Percentiles rank a stretch among this genome's conserved stretches.
These are phyloP conservation scores for Lachancea thermotolerans DNA, from an alignment of 805 yeast species.

Conservation along the genomic window DNA sequence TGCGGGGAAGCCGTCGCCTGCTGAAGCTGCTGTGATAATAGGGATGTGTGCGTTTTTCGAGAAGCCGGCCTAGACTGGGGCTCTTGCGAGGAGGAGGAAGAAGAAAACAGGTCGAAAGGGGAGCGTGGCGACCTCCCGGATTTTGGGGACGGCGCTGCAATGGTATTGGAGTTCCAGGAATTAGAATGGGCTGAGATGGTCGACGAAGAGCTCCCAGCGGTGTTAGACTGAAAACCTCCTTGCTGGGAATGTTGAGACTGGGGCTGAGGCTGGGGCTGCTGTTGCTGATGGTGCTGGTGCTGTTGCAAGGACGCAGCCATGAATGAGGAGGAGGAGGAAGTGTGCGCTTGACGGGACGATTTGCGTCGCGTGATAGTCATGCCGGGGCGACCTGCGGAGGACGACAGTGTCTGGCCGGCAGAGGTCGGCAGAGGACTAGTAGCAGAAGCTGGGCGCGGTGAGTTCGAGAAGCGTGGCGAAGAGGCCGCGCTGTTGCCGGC, in stretches of 20 bases:
- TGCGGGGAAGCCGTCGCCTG: constrained; percentile 14
- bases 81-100: constrained; percentile 13
- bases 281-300: constrained; percentile 19
- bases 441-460: constrained; percentile 9
- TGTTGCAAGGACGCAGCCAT: constrained; percentile 26
- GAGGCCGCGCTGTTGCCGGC: constrained; percentile 27
- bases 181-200: constrained; percentile 14
- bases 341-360: constrained; percentile 19
- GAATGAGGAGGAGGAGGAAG: constrained; percentile 23
- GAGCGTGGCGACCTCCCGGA: constrained; percentile 16
- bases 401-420: constrained; percentile 3
- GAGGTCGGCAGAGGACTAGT: constrained; percentile 5
- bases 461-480: constrained; percentile 22
- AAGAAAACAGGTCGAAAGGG: constrained; percentile 16
- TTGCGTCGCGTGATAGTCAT: constrained; percentile 27
- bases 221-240: constrained; percentile 6
- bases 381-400: constrained; percentile 22
- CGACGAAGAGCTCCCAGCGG: constrained; percentile 10
- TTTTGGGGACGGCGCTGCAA: constrained; percentile 13
- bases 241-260: constrained; percentile 12
- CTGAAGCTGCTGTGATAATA: constrained; percentile 31
- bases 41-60: constrained; percentile 26
- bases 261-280: constrained; percentile 9
- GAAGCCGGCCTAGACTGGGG: constrained; percentile 15
- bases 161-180: constrained; percentile 15